These are phyloP conservation scores for Geosmithia flava DNA, from an alignment of 2,329 filamentous ascomycete species.

Conservation along the genomic window DNA sequence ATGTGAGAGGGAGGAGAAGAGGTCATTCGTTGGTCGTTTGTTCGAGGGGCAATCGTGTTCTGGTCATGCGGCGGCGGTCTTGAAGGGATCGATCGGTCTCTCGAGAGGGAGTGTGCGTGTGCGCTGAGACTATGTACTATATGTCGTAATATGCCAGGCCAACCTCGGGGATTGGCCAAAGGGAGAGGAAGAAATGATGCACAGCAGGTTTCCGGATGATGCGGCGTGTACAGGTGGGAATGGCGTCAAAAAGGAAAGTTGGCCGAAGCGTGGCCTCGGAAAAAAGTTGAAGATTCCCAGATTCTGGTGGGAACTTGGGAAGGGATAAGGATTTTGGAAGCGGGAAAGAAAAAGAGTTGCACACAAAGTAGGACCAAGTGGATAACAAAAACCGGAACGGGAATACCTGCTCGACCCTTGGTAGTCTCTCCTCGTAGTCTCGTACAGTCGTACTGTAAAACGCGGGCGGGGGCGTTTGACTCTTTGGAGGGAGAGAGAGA, in stretches of 20 bases:
- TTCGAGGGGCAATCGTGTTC: neutral
- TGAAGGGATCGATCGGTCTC: neutral
- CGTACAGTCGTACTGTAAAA: neutral
- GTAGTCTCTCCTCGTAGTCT: too few species aligned
- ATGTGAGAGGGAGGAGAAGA: neutral
- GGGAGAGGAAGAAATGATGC: neutral
- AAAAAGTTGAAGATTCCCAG: too few species aligned
- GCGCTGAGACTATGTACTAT: neutral
- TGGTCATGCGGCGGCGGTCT: neutral
- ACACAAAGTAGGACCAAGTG: slow-evolving; percentile 11
- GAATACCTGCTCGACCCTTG: slow-evolving; percentile 3
- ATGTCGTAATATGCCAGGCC: neutral
- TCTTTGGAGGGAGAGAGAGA: neutral
- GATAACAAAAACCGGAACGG: slow-evolving; percentile 2
- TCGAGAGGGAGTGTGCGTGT: neutral
- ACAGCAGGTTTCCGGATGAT: neutral
- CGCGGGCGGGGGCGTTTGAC: neutral
- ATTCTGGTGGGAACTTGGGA: slow-evolving; percentile 4
- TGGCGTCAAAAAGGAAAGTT: neutral
- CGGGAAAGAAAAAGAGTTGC: slow-evolving; percentile 4
- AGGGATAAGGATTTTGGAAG: slow-evolving; percentile 5
- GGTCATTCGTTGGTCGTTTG: neutral
- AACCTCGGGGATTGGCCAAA: neutral
- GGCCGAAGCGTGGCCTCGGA: neutral
- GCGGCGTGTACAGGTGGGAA: neutral